Conservation (phyloP, 1,139 yeast genomes). For the Hyphopichia burtonii region DNA sequence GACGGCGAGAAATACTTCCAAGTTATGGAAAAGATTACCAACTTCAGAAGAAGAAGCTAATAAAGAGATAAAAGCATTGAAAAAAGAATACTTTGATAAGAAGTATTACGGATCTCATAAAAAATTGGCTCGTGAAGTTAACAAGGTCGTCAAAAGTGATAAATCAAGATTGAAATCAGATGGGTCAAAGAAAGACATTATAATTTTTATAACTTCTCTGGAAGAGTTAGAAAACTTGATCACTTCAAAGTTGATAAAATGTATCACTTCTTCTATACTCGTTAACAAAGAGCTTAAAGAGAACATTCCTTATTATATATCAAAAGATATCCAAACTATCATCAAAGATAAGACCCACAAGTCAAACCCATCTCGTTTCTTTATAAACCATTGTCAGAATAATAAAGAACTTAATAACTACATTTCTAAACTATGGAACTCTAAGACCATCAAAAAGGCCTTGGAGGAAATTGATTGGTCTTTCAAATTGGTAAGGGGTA, state of each 20-base stretch:
- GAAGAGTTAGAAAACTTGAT: conserved; percentile 25
- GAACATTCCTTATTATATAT: conserved; percentile 34
- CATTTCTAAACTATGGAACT: conserved; percentile 61
- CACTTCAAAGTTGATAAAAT: conserved; percentile 33
- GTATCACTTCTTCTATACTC: conserved; percentile 22
- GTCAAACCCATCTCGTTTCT: conserved; percentile 49
- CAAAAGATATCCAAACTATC: conserved; percentile 19
- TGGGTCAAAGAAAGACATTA: conserved; percentile 16
- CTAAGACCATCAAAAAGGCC: conserved; percentile 46
- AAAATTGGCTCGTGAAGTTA: conserved; percentile 39
- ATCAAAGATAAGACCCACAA: conserved; percentile 26
- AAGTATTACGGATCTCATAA: conserved; percentile 50
- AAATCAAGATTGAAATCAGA: conserved; percentile 16
- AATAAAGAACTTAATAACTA: conserved; percentile 41
- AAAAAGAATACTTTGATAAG: conserved; percentile 44
- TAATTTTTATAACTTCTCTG: conserved; percentile 17
- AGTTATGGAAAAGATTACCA: conserved; percentile 44
- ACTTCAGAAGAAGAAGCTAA: conserved; percentile 40
- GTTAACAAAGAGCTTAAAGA: conserved; percentile 23
- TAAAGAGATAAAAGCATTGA: conserved; percentile 42
- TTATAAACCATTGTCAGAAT: conserved; percentile 44
- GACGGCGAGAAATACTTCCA: conserved; percentile 45
- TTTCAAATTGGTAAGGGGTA: conserved; percentile 60
- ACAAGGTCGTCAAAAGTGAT: conserved; percentile 26
- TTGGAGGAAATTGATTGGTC: conserved; percentile 55